Evolutionary conservation across 2,329 filamentous ascomycete genomes (phyloP).

Genomic region (Amesomyces nigricolor): DNA sequence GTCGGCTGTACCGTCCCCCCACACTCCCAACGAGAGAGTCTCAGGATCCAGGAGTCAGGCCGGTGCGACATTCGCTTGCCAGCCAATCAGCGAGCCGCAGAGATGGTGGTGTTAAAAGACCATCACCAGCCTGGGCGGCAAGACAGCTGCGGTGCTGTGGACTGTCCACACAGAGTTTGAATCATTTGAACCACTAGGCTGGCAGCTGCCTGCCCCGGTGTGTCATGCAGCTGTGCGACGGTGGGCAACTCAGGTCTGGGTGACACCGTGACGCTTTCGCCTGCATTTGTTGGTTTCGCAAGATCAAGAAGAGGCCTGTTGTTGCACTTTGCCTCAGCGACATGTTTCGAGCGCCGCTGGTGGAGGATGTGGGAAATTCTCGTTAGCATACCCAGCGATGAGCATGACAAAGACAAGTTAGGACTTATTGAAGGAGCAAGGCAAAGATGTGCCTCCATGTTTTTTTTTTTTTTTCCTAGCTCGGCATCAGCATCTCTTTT

Average conservation of each 20-base stretch:
- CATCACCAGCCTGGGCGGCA: not conserved
- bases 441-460: no score
- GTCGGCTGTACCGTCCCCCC: not conserved
- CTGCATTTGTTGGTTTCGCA: constrained; percentile 2
- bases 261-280: no score
- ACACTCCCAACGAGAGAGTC: not conserved
- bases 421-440: no score
- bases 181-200: no score
- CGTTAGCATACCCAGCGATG: no score
- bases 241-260: no score
- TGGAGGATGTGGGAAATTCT: not conserved
- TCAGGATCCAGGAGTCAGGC: not conserved
- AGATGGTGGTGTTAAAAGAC: not conserved
- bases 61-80: not conserved
- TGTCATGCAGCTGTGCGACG: not conserved
- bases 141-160: not conserved
- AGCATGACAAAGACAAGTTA: no score
- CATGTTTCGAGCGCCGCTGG: constrained; percentile 7
- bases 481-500: no score
- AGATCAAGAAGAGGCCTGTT: constrained; percentile 4
- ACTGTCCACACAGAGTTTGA: not conserved
- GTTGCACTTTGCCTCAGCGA: constrained; percentile 10
- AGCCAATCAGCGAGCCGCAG: constrained; percentile 1
- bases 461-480: no score
- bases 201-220: not conserved